Conservation (phyloP, 2,329 filamentous ascomycete species). For the Chaetomiaceae sp. region DNA sequence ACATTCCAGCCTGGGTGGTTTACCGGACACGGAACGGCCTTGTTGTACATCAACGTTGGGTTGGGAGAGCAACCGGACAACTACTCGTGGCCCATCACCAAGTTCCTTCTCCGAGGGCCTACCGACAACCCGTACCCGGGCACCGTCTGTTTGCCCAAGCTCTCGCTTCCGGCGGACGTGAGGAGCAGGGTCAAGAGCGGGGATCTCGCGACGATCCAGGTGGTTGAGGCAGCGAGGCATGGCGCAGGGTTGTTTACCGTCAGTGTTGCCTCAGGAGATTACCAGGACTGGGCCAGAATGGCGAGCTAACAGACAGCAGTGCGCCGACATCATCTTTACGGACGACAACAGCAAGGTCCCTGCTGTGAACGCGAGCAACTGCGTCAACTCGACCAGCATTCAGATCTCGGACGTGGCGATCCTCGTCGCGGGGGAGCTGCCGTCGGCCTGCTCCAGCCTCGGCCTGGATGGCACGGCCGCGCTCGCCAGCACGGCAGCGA, state of each 20-base stretch:
- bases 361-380: not conserved
- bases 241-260: conserved; percentile 15
- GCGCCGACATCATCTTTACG: conserved; percentile 7
- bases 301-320: not conserved
- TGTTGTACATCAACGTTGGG: conserved; percentile 18
- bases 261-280: not conserved
- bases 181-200: conserved; percentile 5
- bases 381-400: conserved; percentile 2
- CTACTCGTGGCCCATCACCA: conserved; percentile 8
- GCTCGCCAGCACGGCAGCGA: not conserved
- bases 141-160: conserved; percentile 9
- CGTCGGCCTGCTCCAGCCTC: not conserved
- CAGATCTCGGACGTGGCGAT: not conserved
- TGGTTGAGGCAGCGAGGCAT: conserved; percentile 12
- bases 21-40: conserved; percentile 7
- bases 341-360: not conserved
- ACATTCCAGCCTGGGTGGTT: conserved; percentile 17
- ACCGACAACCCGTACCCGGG: conserved; percentile 11
- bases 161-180: conserved; percentile 6
- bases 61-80: conserved; percentile 12
- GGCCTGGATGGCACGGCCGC: not conserved
- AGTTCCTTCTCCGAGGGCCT: conserved; percentile 7
- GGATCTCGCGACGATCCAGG: conserved; percentile 12
- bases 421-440: not conserved
- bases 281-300: too few relatives aligned